These are phyloP conservation scores for Porphyrellus sp. DNA, from an alignment of 1,284 basidiomycete genomes.

Conservation along the genomic window DNA sequence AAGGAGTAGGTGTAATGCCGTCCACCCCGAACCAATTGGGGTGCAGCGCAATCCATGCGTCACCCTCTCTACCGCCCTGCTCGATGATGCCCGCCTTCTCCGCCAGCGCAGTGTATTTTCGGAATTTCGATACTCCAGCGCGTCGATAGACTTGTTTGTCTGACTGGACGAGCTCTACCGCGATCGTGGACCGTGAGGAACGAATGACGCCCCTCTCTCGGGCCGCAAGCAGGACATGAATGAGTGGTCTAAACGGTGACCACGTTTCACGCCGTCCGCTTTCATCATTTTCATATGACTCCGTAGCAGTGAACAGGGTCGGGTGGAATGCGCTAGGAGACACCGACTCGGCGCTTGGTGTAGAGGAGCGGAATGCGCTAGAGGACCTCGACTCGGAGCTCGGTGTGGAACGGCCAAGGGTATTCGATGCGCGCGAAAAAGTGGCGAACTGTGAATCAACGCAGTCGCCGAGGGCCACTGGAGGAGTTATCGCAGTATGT, in stretches of 20 bases:
- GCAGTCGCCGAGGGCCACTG: not conserved
- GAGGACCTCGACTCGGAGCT: constrained; percentile 3
- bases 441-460: constrained; percentile 9
- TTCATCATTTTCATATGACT: constrained; percentile 7
- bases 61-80: constrained; percentile 42
- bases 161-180: constrained; percentile 35
- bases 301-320: constrained; percentile 1
- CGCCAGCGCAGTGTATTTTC: constrained; percentile 45
- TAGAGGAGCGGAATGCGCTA: constrained; percentile 9
- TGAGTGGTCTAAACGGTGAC: constrained; percentile 25
- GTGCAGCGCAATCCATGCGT: constrained; percentile 48
- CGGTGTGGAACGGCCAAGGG: not conserved
- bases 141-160: constrained; percentile 40
- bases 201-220: constrained; percentile 31
- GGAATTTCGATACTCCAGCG: constrained; percentile 44
- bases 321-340: constrained; percentile 8
- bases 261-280: constrained; percentile 7
- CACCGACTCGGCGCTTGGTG: too few species aligned
- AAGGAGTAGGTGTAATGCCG: not conserved
- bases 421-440: constrained; percentile 6
- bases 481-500: not conserved
- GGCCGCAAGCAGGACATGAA: constrained; percentile 29
- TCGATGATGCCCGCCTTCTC: constrained; percentile 44
- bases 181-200: constrained; percentile 42
- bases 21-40: constrained; percentile 30